phyloP scores from a whole-genome alignment of 2,329 filamentous ascomycete genomes.

The Aspergillus versicolor region DNA sequence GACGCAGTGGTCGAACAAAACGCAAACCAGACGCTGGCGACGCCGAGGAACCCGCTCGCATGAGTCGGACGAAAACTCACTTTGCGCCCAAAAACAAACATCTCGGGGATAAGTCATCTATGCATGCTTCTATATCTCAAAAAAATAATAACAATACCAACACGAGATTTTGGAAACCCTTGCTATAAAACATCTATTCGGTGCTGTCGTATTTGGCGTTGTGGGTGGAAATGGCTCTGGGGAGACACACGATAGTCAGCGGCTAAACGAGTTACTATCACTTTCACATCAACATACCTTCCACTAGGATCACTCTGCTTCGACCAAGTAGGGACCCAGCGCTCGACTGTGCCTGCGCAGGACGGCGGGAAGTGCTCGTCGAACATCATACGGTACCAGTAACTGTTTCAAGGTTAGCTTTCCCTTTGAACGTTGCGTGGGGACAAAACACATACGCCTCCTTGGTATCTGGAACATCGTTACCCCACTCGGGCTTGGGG shows the following conservation, averaged over 20 bases:
- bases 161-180: conserved; percentile 15
- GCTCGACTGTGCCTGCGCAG: conserved; percentile 89
- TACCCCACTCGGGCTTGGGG: conserved; percentile 94
- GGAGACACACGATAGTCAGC: conserved; percentile 10
- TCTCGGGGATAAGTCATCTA: conserved; percentile 24
- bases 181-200: conserved; percentile 27
- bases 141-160: conserved; percentile 13
- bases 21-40: conserved; percentile 10
- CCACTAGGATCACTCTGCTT: conserved; percentile 95
- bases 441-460: conserved; percentile 67
- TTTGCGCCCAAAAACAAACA: conserved; percentile 16
- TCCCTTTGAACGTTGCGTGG: background rate
- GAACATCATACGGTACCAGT: conserved; percentile 99
- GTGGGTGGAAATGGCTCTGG: conserved; percentile 73
- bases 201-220: conserved; percentile 67
- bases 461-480: conserved; percentile 91
- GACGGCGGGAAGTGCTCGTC: conserved; percentile 95
- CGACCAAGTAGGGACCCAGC: conserved; percentile 97
- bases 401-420: conserved; percentile 49
- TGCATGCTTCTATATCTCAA: conserved; percentile 27
- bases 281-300: conserved; percentile 55
- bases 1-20: conserved; percentile 7
- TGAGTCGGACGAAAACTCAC: conserved; percentile 14
- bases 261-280: background rate
- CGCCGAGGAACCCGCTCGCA: conserved; percentile 2